Evolutionary conservation across 2,329 filamentous ascomycete species (phyloP).

Genomic region (Hypomyces rosellus): DNA sequence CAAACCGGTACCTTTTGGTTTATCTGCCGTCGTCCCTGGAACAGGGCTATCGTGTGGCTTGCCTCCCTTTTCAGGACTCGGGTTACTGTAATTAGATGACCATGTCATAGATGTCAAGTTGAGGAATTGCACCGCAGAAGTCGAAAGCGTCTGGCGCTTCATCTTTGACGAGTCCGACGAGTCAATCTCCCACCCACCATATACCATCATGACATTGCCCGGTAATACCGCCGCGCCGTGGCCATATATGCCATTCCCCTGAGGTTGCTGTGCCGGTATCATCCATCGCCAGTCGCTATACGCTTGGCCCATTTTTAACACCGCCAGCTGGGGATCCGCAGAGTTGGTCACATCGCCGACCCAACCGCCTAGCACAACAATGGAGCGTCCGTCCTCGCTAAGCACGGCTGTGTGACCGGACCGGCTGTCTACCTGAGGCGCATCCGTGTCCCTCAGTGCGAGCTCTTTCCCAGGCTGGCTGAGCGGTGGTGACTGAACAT

Average conservation of each 20-base stretch:
- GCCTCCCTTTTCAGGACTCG: slow-evolving; percentile 17
- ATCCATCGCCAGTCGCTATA: slow-evolving; percentile 72
- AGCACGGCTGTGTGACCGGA: slow-evolving; percentile 86
- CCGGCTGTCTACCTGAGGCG: slow-evolving; percentile 59
- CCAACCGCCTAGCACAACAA: slow-evolving; percentile 86
- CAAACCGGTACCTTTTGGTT: slow-evolving; percentile 42
- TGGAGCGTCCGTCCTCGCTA: slow-evolving; percentile 67
- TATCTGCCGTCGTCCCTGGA: slow-evolving; percentile 14
- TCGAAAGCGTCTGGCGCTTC: slow-evolving; percentile 28
- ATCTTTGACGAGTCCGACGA: slow-evolving; percentile 21
- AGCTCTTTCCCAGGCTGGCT: slow-evolving; percentile 23
- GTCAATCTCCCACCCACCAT: slow-evolving; percentile 53
- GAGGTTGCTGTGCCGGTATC: slow-evolving; percentile 47
- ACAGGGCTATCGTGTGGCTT: slow-evolving; percentile 18
- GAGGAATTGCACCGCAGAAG: slow-evolving; percentile 38
- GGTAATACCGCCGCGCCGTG: slow-evolving; percentile 58
- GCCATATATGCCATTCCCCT: slow-evolving; percentile 47
- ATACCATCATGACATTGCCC: slow-evolving; percentile 63
- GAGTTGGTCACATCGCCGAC: slow-evolving; percentile 72
- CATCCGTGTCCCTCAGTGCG: too few species aligned
- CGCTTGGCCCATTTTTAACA: slow-evolving; percentile 68
- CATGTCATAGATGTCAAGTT: slow-evolving; percentile 54
- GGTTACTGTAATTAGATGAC: slow-evolving; percentile 45
- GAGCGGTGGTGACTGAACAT: slow-evolving; percentile 44
- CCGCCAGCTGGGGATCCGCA: slow-evolving; percentile 72